These are phyloP conservation scores for Lithospermum erythrorhizon DNA, from an alignment of 257 asterid species.

Conservation along the genomic window DNA sequence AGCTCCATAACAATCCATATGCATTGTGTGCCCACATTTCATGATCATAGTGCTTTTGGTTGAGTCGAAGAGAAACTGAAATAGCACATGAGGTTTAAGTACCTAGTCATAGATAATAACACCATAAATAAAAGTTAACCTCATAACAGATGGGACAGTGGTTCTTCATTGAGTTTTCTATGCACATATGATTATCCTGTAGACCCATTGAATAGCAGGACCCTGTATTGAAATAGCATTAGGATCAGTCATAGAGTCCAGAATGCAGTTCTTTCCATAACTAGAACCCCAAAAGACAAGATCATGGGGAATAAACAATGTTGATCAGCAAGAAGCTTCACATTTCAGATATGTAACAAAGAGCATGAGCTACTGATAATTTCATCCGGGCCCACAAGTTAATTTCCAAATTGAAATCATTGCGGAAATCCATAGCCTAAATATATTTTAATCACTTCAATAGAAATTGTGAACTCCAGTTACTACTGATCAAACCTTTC, in stretches of 20 bases:
- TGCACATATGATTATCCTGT: constrained; percentile 63
- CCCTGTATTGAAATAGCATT: constrained; percentile 32
- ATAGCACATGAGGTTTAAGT: constrained; percentile 6
- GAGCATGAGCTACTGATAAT: too few species aligned
- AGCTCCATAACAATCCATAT: constrained; percentile 48
- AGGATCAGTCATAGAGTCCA: neutral
- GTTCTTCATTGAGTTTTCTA: constrained; percentile 84
- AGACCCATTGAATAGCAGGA: constrained; percentile 67
- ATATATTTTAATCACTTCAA: too few species aligned
- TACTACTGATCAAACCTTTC: too few species aligned
- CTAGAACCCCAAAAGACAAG: neutral
- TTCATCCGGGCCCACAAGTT: too few species aligned
- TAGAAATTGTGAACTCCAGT: too few species aligned
- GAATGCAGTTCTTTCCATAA: neutral
- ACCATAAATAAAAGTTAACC: constrained; percentile 26
- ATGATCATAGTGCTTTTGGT: constrained; percentile 55
- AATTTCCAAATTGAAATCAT: too few species aligned
- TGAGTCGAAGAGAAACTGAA: constrained; percentile 88
- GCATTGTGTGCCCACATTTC: constrained; percentile 92
- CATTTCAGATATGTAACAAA: too few species aligned
- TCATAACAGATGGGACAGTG: constrained; percentile 94
- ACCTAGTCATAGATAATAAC: constrained; percentile 3
- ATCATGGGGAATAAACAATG: too few species aligned
- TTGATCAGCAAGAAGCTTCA: too few species aligned
- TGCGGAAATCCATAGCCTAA: too few species aligned